Conservation (phyloP, 2,329 filamentous ascomycete species). For the Albophoma yamanashiensis region DNA sequence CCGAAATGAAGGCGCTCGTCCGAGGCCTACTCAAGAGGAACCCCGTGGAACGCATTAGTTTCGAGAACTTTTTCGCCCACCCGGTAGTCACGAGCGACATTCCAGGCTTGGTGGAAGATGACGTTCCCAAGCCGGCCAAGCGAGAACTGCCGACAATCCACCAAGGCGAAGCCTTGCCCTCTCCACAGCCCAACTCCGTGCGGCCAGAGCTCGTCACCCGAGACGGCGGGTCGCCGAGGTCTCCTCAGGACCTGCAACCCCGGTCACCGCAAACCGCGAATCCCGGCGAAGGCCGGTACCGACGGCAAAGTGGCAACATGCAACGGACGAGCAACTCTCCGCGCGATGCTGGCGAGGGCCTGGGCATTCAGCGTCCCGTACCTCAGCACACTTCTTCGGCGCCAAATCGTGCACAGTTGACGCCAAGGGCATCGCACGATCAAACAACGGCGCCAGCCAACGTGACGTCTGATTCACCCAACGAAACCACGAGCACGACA, state of each 20-base stretch:
- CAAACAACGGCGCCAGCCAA: constrained; percentile 11
- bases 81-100: constrained; percentile 64
- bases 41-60: constrained; percentile 75
- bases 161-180: constrained; percentile 18
- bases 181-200: constrained; percentile 11
- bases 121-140: constrained; percentile 37
- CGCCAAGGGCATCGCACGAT: constrained; percentile 13
- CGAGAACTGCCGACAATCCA: constrained; percentile 24
- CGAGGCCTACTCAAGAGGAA: constrained; percentile 73
- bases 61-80: constrained; percentile 75
- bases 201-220: constrained; percentile 23
- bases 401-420: constrained; percentile 28
- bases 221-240: constrained; percentile 21
- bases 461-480: constrained; percentile 21
- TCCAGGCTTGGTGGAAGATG: constrained; percentile 71
- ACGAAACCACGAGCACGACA: constrained; percentile 13
- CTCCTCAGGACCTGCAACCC: constrained; percentile 30
- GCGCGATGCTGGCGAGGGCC: constrained; percentile 34
- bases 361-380: constrained; percentile 39
- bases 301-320: constrained; percentile 13
- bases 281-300: constrained; percentile 26
- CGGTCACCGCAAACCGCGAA: constrained; percentile 33
- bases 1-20: constrained; percentile 72
- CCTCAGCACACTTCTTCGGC: constrained; percentile 37
- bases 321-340: constrained; percentile 30